Evolutionary conservation across 768 basidiomycete genomes (phyloP).

Genomic region (Leccinum uliginosum): DNA sequence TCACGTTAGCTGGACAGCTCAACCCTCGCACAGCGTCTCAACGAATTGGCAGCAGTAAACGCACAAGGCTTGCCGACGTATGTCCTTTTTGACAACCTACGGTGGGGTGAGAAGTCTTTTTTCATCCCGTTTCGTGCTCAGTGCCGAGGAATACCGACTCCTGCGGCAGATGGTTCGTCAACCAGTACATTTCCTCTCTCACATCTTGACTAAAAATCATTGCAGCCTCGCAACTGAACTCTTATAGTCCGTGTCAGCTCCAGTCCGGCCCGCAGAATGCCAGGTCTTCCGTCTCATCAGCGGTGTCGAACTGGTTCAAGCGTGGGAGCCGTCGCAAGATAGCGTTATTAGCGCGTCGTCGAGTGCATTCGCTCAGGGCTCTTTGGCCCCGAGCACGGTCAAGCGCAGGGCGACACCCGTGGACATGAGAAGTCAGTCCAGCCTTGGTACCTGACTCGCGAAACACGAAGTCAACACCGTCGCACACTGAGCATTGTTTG

Average conservation of each 20-base stretch:
- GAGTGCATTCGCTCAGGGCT: conserved; percentile 34
- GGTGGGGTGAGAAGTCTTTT: not conserved
- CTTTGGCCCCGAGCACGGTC: conserved; percentile 25
- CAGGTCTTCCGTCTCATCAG: conserved; percentile 50
- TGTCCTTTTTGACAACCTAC: conserved; percentile 22
- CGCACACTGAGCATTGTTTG: conserved; percentile 28
- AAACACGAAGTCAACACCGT: conserved; percentile 42
- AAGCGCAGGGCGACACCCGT: conserved; percentile 44
- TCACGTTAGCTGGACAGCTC: conserved; percentile 39
- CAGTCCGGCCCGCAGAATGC: conserved; percentile 36
- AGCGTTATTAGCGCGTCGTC: conserved; percentile 41
- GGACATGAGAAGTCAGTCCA: conserved; percentile 31
- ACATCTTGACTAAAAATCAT: conserved; percentile 3
- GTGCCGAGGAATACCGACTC: conserved; percentile 82
- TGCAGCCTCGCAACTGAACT: conserved; percentile 16
- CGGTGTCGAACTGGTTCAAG: conserved; percentile 48
- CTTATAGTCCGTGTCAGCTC: conserved; percentile 28
- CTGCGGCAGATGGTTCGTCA: conserved; percentile 45
- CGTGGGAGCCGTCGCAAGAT: conserved; percentile 37
- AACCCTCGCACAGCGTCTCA: conserved; percentile 74
- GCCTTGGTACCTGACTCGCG: conserved; percentile 33
- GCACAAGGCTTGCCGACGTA: conserved; percentile 75
- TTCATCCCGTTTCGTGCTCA: conserved; percentile 26
- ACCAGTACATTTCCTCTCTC: not conserved
- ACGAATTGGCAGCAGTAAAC: conserved; percentile 77